Evolutionary conservation across 306 rosid species (phyloP).

Genomic region (Sesbania bispinosa): DNA sequence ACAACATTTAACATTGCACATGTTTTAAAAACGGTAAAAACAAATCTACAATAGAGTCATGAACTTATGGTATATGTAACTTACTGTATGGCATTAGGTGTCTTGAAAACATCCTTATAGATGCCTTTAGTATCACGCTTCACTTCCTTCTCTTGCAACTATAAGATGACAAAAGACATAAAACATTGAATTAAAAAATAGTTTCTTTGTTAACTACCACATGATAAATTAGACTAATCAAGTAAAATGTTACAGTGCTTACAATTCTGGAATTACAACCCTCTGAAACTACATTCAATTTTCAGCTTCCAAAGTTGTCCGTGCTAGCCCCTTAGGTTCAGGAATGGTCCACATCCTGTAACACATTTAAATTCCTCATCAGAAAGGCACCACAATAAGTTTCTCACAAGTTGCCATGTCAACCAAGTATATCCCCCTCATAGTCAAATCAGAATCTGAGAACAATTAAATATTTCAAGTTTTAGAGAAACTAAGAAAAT

Average conservation of each 20-base stretch:
- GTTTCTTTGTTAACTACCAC: background rate
- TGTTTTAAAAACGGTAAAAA: too few species aligned
- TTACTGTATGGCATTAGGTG: conserved; percentile 76
- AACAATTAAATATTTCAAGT: conserved; percentile 13
- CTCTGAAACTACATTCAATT: conserved; percentile 75
- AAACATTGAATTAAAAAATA: background rate
- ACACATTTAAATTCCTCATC: conserved; percentile 20
- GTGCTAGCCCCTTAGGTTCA: conserved; percentile 56
- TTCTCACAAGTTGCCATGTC: background rate
- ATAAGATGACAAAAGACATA: conserved; percentile 19
- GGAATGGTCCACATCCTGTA: conserved; percentile 85
- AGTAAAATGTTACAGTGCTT: conserved; percentile 26
- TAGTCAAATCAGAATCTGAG: conserved; percentile 9
- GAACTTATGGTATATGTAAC: conserved; percentile 31
- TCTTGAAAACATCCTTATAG: conserved; percentile 55
- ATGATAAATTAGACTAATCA: background rate
- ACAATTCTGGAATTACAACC: conserved; percentile 74
- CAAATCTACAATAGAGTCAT: background rate
- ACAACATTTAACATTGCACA: too few species aligned
- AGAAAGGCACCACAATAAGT: background rate
- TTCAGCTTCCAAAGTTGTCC: conserved; percentile 69
- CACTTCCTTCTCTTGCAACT: conserved; percentile 80
- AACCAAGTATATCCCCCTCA: background rate
- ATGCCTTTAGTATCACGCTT: conserved; percentile 58
- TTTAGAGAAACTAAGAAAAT: background rate